Conservation (phyloP, 2,329 filamentous ascomycete species). For the Neoascochyta sp. region DNA sequence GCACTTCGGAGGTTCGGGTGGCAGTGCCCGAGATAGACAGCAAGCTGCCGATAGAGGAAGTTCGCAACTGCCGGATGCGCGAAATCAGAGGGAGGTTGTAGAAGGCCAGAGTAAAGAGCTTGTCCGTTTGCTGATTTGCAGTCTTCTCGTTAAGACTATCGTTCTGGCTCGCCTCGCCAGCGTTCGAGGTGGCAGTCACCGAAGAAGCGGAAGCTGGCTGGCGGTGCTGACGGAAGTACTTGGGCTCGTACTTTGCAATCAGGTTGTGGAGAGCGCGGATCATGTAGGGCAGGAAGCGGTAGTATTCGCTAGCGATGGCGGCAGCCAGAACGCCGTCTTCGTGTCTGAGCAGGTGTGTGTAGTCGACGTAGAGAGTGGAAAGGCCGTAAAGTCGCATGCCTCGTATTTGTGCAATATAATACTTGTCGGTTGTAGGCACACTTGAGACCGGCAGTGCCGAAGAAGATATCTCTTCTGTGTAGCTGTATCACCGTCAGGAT, state of each 20-base stretch:
- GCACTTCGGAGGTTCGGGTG: constrained; percentile 92
- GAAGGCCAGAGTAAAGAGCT: constrained; percentile 87
- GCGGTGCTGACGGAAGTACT: constrained; percentile 89
- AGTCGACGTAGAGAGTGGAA: constrained; percentile 86
- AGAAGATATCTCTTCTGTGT: constrained; percentile 64
- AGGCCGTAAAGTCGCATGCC: constrained; percentile 69
- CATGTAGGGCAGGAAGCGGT: constrained; percentile 90
- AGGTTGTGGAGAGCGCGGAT: constrained; percentile 84
- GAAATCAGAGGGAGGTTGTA: constrained; percentile 90
- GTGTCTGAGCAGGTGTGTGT: constrained; percentile 73
- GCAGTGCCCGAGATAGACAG: constrained; percentile 96
- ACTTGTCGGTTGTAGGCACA: constrained; percentile 71
- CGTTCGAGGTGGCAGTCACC: constrained; percentile 63
- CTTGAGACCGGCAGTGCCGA: constrained; percentile 65
- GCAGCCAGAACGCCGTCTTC: constrained; percentile 78
- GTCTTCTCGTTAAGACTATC: constrained; percentile 65
- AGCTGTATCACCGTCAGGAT: constrained; percentile 41
- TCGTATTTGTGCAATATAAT: constrained; percentile 80
- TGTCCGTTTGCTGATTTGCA: constrained; percentile 92
- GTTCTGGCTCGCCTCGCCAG: constrained; percentile 52
- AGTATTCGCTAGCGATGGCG: constrained; percentile 86
- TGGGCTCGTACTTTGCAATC: constrained; percentile 89
- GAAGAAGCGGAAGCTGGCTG: constrained; percentile 74
- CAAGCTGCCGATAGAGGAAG: constrained; percentile 85
- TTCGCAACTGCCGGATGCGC: constrained; percentile 78